phyloP scores from a whole-genome alignment of 225 moss, liverwort and hornwort genomes.

The Bryoerythrophyllum caledonicum region DNA sequence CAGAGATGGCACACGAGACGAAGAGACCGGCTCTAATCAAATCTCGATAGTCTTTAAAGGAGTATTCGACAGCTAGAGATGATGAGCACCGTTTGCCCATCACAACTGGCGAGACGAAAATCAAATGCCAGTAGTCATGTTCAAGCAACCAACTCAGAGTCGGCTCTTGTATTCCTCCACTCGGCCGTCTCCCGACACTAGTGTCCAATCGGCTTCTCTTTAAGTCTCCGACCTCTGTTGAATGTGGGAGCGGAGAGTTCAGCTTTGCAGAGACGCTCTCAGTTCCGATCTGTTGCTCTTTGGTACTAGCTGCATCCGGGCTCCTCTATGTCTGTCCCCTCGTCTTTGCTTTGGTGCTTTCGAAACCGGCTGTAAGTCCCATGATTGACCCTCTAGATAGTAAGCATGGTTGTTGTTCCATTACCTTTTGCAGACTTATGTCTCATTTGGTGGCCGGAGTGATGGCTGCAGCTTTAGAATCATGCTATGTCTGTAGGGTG shows the following conservation, averaged over 20 bases:
- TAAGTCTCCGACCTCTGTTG: slow-evolving; percentile 72
- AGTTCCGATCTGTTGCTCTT: slow-evolving; percentile 57
- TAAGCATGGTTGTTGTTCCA: slow-evolving; percentile 36
- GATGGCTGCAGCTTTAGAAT: slow-evolving; percentile 1
- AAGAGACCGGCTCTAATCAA: slow-evolving; percentile 72
- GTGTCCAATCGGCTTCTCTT: slow-evolving; percentile 54
- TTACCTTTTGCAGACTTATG: slow-evolving; percentile 33
- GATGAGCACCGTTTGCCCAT: slow-evolving; percentile 30
- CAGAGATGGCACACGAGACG: slow-evolving; percentile 54
- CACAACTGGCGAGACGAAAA: slow-evolving; percentile 43
- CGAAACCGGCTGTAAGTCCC: slow-evolving; percentile 66
- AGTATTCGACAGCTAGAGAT: slow-evolving; percentile 66
- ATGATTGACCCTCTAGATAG: slow-evolving; percentile 67
- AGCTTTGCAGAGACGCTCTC: slow-evolving; percentile 68
- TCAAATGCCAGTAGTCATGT: slow-evolving; percentile 52
- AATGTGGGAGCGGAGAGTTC: slow-evolving; percentile 85
- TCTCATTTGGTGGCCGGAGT: slow-evolving; percentile 23
- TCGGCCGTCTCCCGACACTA: slow-evolving; percentile 69
- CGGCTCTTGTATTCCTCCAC: slow-evolving; percentile 68
- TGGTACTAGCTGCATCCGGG: slow-evolving; percentile 94
- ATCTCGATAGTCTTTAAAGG: slow-evolving; percentile 77
- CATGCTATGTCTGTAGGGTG: slow-evolving; percentile 2
- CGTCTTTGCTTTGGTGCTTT: slow-evolving; percentile 83
- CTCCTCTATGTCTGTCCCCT: slow-evolving; percentile 80
- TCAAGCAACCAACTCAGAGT: slow-evolving; percentile 51